Conservation (phyloP, 371 early-diverging fungal genomes). For the Smittium mucronatum region DNA sequence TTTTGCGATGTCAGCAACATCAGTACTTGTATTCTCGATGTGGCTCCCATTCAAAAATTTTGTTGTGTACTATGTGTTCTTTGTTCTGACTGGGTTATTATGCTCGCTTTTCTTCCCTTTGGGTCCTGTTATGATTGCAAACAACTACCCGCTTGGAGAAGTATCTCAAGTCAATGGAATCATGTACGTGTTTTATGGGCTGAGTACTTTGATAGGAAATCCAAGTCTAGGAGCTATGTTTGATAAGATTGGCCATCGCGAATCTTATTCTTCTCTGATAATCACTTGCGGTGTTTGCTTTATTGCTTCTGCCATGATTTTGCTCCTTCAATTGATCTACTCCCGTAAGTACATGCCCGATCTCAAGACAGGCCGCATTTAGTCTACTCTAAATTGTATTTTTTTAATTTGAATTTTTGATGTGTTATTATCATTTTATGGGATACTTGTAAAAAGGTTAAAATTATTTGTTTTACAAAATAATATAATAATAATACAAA, state of each 20-base stretch:
- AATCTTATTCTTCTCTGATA: constrained; percentile 20
- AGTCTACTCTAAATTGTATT: too few species aligned
- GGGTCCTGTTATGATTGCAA: constrained; percentile 32
- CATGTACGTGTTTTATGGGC: constrained; percentile 18
- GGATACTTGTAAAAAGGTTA: too few species aligned
- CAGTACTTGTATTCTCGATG: not conserved
- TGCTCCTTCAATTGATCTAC: not conserved
- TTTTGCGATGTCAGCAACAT: constrained; percentile 19
- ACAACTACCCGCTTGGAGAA: constrained; percentile 18
- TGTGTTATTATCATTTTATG: too few species aligned
- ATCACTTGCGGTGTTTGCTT: constrained; percentile 16
- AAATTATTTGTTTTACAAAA: too few species aligned
- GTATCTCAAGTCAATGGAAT: constrained; percentile 23
- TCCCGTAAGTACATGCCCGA: not conserved
- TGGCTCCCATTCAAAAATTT: constrained; percentile 18
- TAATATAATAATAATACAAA: too few species aligned
- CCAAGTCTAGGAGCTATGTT: constrained; percentile 22
- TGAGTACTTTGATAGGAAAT: constrained; percentile 17
- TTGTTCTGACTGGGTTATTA: constrained; percentile 31
- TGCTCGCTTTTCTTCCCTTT: constrained; percentile 32
- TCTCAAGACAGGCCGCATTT: too few species aligned
- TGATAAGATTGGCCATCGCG: constrained; percentile 22
- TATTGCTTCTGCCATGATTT: not conserved
- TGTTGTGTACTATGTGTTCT: constrained; percentile 32
- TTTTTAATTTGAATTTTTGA: too few species aligned